Conservation (phyloP, 192 early-diverging fungal genomes). For the Allomyces javanicus region DNA sequence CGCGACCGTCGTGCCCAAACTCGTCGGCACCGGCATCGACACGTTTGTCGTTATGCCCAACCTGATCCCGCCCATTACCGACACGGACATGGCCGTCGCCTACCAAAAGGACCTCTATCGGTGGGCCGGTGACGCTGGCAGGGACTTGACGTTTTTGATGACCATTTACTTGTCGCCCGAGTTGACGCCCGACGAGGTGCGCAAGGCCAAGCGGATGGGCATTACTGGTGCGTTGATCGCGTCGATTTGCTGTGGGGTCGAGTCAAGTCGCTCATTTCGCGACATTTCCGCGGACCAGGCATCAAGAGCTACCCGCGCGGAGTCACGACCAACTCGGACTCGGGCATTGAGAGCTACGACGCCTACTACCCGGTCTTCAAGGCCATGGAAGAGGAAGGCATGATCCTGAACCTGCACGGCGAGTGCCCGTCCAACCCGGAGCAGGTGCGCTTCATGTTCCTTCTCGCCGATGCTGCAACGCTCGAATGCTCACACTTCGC, state of each 20-base stretch:
- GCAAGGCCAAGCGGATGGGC: constrained; percentile 63
- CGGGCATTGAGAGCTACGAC: constrained; percentile 73
- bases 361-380: constrained; percentile 80
- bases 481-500: constrained; percentile 13
- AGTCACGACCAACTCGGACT: constrained; percentile 93
- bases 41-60: constrained; percentile 95
- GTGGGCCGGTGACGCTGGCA: constrained; percentile 19
- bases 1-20: constrained; percentile 60
- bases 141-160: constrained; percentile 50
- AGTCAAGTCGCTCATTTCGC: too few species aligned
- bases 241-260: too few species aligned
- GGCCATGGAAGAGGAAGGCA: constrained; percentile 81
- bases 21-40: constrained; percentile 58
- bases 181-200: constrained; percentile 76
- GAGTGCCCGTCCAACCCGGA: constrained; percentile 44
- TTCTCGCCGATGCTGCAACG: too few species aligned
- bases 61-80: constrained; percentile 72
- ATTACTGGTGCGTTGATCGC: constrained; percentile 20
- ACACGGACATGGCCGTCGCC: constrained; percentile 62
- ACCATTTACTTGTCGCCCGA: constrained; percentile 76
- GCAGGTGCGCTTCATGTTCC: too few species aligned
- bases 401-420: constrained; percentile 91
- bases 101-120: constrained; percentile 69
- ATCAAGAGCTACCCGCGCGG: constrained; percentile 89
- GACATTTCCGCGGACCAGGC: constrained; percentile 5